Evolutionary conservation across 192 early-diverging fungal genomes (phyloP).

Genomic region (Mortierella hygrophila): DNA sequence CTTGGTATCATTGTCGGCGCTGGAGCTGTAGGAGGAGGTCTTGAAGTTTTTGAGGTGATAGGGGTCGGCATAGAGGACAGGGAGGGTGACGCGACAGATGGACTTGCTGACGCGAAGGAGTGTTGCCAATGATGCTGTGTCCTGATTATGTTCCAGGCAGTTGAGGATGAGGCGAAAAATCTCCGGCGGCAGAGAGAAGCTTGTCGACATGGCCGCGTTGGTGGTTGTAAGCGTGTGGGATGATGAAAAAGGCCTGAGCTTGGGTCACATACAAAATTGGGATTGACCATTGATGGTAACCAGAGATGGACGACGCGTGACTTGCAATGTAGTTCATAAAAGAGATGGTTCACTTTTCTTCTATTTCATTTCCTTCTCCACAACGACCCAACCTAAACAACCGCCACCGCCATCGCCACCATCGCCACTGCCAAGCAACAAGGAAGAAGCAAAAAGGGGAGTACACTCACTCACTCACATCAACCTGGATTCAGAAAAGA

Average conservation of each 20-base stretch:
- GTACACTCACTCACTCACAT: not conserved
- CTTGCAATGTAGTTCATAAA: not conserved
- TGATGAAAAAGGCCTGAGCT: not conserved
- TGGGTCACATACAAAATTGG: not conserved
- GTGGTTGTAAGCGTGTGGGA: not conserved
- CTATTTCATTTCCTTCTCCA: not conserved
- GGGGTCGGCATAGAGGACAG: not conserved
- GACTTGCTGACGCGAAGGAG: not conserved
- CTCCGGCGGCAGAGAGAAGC: not conserved
- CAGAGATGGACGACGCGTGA: not conserved
- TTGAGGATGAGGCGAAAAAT: not conserved
- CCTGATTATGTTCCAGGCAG: not conserved
- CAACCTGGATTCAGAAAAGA: constrained; percentile 7
- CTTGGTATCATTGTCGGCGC: not conserved
- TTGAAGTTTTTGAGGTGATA: not conserved
- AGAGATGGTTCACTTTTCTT: not conserved
- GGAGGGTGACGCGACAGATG: not conserved
- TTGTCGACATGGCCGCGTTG: not conserved
- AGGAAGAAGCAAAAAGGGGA: not conserved
- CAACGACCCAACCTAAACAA: not conserved
- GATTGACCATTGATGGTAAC: too few relatives aligned
- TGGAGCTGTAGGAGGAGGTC: not conserved
- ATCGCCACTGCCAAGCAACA: not conserved
- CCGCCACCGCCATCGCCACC: not conserved
- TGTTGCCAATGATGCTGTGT: not conserved